Evolutionary conservation across 148 eudicot genomes (phyloP).

Genomic region (Beta vulgaris): DNA sequence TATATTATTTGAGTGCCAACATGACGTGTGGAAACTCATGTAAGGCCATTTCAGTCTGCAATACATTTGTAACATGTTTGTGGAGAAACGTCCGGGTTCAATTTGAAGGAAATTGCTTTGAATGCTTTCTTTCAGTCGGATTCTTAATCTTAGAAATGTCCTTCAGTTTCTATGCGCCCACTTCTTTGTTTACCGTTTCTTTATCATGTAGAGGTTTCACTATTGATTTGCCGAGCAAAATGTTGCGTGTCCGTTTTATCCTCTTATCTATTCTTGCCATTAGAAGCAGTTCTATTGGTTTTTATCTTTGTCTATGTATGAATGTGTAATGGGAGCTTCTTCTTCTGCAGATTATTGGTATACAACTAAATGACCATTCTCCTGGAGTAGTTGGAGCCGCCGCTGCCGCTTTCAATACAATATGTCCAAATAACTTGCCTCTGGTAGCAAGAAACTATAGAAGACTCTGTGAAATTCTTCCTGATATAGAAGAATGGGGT

Average conservation of each 20-base stretch:
- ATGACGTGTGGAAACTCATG: constrained; percentile 5
- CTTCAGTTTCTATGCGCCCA: background rate
- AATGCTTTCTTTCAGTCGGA: background rate
- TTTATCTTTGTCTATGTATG: background rate
- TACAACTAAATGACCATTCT: constrained; percentile 81
- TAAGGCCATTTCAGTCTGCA: background rate
- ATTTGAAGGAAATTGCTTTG: background rate
- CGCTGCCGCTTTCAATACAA: constrained; percentile 83
- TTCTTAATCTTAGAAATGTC: background rate
- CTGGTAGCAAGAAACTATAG: constrained; percentile 67
- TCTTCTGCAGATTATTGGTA: constrained; percentile 77
- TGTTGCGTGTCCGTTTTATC: background rate
- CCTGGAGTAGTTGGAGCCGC: constrained; percentile 98
- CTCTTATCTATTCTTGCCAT: background rate
- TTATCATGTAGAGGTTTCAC: background rate
- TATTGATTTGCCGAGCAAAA: background rate
- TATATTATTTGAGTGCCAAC: constrained; percentile 19
- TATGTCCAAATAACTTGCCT: constrained; percentile 84
- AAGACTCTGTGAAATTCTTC: constrained; percentile 78
- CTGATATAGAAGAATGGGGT: constrained; percentile 99
- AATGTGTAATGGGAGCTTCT: constrained; percentile 13
- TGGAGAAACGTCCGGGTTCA: background rate
- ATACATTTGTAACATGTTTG: background rate
- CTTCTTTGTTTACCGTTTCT: background rate
- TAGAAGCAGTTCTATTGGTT: background rate